phyloP scores from a whole-genome alignment of 805 yeast genomes.

The Candida gorgasii region DNA sequence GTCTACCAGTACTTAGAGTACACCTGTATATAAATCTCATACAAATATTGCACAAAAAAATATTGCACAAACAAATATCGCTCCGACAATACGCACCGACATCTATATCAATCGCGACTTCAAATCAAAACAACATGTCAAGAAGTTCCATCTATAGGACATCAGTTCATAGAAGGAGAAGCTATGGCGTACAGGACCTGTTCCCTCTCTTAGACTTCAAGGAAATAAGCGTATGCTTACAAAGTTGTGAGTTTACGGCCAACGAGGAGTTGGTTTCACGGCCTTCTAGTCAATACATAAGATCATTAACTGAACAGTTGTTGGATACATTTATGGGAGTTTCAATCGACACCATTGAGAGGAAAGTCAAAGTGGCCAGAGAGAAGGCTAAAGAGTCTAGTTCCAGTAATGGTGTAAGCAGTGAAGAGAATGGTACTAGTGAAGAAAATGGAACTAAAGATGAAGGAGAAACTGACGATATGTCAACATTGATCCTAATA shows the following conservation, averaged over 20 bases:
- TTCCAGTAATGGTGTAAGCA: conserved; percentile 20
- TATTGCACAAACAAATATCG: too few species aligned
- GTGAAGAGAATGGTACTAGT: background rate
- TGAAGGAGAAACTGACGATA: conserved; percentile 20
- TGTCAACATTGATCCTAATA: conserved; percentile 47
- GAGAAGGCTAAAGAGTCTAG: conserved; percentile 15
- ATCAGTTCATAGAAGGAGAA: conserved; percentile 20
- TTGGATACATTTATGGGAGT: conserved; percentile 62
- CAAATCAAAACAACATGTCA: conserved; percentile 25
- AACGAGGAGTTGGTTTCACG: conserved; percentile 57
- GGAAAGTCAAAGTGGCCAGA: conserved; percentile 9
- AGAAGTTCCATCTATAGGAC: conserved; percentile 31
- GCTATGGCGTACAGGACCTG: conserved; percentile 37
- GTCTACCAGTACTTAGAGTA: too few species aligned
- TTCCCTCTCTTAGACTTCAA: conserved; percentile 63
- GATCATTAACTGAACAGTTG: conserved; percentile 57
- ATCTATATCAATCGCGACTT: too few species aligned
- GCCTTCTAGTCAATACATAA: conserved; percentile 60
- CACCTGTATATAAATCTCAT: background rate
- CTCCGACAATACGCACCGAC: too few species aligned
- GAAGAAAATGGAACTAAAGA: conserved; percentile 33
- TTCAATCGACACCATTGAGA: conserved; percentile 21
- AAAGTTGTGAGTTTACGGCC: conserved; percentile 60
- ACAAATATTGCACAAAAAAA: too few species aligned
- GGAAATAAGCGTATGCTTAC: conserved; percentile 60